Evolutionary conservation across 257 asterid species (phyloP).

Genomic region (Gentiana straminea): DNA sequence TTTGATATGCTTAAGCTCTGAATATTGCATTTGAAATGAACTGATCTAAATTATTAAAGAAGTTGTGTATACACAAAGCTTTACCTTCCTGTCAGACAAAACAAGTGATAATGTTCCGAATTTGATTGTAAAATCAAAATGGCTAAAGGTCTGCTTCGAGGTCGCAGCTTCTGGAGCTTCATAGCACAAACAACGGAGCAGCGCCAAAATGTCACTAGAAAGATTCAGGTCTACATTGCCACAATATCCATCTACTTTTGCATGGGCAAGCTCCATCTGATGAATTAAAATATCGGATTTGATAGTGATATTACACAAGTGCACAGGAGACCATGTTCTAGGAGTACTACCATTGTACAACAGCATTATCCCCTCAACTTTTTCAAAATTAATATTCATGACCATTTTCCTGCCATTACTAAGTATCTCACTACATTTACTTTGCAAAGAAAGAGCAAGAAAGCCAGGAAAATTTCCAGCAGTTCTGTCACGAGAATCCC

Average conservation of each 20-base stretch:
- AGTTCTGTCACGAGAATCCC: conserved; percentile 23
- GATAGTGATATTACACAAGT: conserved; percentile 48
- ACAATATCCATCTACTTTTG: conserved; percentile 39
- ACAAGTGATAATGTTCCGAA: conserved; percentile 61
- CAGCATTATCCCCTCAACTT: conserved; percentile 45
- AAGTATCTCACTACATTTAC: conserved; percentile 40
- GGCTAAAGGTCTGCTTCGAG: conserved; percentile 29
- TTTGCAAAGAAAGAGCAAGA: conserved; percentile 44
- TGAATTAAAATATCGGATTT: conserved; percentile 38
- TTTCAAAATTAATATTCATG: conserved; percentile 38
- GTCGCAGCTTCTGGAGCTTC: conserved; percentile 39
- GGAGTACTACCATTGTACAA: conserved; percentile 27
- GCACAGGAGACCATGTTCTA: conserved; percentile 65
- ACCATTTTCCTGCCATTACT: conserved; percentile 37
- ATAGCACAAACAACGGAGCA: conserved; percentile 43
- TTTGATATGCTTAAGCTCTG: no score
- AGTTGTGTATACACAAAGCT: background rate
- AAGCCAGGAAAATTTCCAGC: conserved; percentile 37
- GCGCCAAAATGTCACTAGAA: conserved; percentile 50
- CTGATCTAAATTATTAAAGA: no score
- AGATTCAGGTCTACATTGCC: conserved; percentile 60
- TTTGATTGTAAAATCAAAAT: conserved; percentile 41
- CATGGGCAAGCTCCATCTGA: conserved; percentile 25
- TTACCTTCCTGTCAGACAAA: conserved; percentile 78
- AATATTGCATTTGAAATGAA: no score